Evolutionary conservation across 2,329 filamentous ascomycete genomes (phyloP).

Genomic region (Microsporum audouinii): DNA sequence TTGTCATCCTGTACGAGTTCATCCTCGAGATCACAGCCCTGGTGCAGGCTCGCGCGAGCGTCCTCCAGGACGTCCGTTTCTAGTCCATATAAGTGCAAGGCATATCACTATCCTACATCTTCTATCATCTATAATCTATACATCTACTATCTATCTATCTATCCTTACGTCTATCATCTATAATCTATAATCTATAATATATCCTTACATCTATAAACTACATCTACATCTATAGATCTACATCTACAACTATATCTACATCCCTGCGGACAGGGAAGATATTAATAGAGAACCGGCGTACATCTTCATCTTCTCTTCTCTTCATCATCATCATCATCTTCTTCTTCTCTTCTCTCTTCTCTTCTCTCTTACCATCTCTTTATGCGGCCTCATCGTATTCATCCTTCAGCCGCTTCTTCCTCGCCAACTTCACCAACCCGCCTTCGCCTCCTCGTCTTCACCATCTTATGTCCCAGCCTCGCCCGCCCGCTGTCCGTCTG

Average conservation of each 20-base stretch:
- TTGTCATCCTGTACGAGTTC: conserved; percentile 69
- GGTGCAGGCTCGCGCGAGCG: conserved; percentile 59
- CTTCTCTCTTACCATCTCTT: not conserved
- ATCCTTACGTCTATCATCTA: not conserved
- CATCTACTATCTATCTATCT: not conserved
- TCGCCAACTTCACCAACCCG: not conserved
- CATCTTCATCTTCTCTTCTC: not conserved
- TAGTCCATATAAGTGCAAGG: too few species aligned
- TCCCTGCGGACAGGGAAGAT: not conserved
- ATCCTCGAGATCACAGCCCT: conserved; percentile 64
- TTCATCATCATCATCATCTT: not conserved
- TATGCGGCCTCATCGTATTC: not conserved
- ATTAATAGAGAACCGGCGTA: not conserved
- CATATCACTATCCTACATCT: too few species aligned
- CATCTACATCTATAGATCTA: not conserved
- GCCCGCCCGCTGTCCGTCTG: not conserved
- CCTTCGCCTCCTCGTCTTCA: not conserved
- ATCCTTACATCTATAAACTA: not conserved
- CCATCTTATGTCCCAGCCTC: not conserved
- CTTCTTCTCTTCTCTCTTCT: not conserved
- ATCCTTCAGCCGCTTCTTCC: not conserved
- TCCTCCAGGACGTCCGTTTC: conserved; percentile 64
- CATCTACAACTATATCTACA: not conserved
- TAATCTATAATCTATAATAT: not conserved
- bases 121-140: not conserved